phyloP scores from a whole-genome alignment of 306 rosid genomes.

The Cicer arietinum region DNA sequence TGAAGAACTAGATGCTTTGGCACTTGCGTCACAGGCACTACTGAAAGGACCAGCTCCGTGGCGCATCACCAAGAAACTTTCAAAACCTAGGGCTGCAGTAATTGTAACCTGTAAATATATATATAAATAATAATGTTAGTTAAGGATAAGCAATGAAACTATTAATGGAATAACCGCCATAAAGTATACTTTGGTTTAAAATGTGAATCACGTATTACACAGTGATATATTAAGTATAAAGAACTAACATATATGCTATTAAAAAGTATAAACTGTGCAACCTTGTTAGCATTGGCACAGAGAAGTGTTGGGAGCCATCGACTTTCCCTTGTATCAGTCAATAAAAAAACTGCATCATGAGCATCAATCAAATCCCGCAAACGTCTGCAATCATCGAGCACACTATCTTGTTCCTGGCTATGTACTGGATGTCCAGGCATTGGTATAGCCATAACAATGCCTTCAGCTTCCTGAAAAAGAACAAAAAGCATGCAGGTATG shows the following conservation, averaged over 20 bases:
- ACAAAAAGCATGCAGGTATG: slow-evolving; percentile 19
- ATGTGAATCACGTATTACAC: slow-evolving; percentile 34
- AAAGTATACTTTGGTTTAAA: slow-evolving; percentile 31
- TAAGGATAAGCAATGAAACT: slow-evolving; percentile 24
- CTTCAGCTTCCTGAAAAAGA: slow-evolving; percentile 80
- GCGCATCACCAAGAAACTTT: slow-evolving; percentile 98
- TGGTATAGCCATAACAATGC: slow-evolving; percentile 88
- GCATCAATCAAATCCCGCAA: slow-evolving; percentile 76
- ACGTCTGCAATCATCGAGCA: slow-evolving; percentile 73
- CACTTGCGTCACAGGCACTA: slow-evolving; percentile 46
- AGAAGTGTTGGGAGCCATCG: slow-evolving; percentile 97
- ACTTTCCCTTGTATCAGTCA: slow-evolving; percentile 99
- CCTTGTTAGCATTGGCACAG: slow-evolving; percentile 93
- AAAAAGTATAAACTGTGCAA: slow-evolving; percentile 40
- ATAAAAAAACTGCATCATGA: slow-evolving; percentile 81
- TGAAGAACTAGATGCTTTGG: slow-evolving; percentile 54
- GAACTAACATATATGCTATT: background rate
- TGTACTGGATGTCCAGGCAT: slow-evolving; percentile 98
- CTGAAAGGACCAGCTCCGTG: slow-evolving; percentile 91
- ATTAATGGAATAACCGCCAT: background rate
- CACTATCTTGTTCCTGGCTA: slow-evolving; percentile 65
- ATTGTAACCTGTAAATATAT: slow-evolving; percentile 71
- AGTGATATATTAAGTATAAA: slow-evolving; percentile 15
- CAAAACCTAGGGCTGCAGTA: slow-evolving; percentile 94
- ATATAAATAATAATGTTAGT: slow-evolving; percentile 21